phyloP scores from a whole-genome alignment of 805 yeast species.

The Saccharomycopsis vini region DNA sequence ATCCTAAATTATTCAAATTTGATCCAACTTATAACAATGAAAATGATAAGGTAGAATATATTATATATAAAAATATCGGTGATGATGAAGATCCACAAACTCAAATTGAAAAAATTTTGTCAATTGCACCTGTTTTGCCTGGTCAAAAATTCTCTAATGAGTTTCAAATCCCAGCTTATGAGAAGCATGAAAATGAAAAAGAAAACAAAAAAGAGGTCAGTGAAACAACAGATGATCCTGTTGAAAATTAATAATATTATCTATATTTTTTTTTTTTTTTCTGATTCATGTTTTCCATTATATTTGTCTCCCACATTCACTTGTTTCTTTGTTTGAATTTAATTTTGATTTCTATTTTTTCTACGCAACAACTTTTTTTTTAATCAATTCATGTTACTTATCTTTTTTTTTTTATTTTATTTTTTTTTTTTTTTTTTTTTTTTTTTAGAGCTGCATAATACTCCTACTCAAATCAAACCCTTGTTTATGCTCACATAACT shows the following conservation, averaged over 20 bases:
- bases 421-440: too few relatives aligned
- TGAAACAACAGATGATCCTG: background rate
- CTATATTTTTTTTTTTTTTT: background rate
- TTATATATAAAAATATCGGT: slow-evolving; percentile 56
- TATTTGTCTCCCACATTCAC: background rate
- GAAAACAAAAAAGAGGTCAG: too few relatives aligned
- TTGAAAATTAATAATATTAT: background rate
- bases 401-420: too few relatives aligned
- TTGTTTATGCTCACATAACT: too few relatives aligned
- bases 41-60: slow-evolving; percentile 48
- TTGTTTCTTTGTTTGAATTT: background rate
- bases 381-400: too few relatives aligned
- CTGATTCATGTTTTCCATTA: background rate
- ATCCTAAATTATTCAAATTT: slow-evolving; percentile 65
- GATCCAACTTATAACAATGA: slow-evolving; percentile 28
- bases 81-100: slow-evolving; percentile 40
- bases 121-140: slow-evolving; percentile 71
- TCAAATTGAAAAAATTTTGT: slow-evolving; percentile 48
- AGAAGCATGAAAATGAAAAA: slow-evolving; percentile 30
- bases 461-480: too few relatives aligned
- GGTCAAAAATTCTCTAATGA: slow-evolving; percentile 63
- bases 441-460: too few relatives aligned
- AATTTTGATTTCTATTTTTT: background rate
- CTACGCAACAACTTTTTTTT: background rate
- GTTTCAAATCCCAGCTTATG: slow-evolving; percentile 59